Base-by-base conservation (phyloP, 768 basidiomycete species). In the Asterophora parasitica region DNA sequence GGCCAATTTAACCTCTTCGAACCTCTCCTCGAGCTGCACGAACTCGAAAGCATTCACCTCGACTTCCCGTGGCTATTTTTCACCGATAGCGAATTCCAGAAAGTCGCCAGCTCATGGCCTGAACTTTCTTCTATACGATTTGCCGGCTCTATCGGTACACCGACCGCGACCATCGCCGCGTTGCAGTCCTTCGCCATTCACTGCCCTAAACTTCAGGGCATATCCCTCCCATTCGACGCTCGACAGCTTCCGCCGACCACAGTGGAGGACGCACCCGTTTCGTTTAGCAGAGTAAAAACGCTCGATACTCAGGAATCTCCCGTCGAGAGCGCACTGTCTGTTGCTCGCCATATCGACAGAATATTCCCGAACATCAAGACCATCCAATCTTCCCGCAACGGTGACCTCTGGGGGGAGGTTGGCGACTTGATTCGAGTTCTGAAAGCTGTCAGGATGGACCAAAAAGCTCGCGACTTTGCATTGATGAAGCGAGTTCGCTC, bases 311-410 rank as follows among this genome's bases (percentile, higher is more conserved):
- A 50, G 28, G 2, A 46, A 17, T 50, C 49, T 10, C 38, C 49
- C 13, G 37, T 42, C 6, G 40, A 46, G 3, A 42, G 26, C 6
- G 34, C 40, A 4, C 27, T 46, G 4, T 16, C 28, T 23, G 43
- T 40, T 27, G 50, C 50, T 20, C 44, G 44, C 2, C 40, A 46
- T 36, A 39, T 51, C 1, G 50, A 51, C 27, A 46, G 50, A 30
- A 41, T 46, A 28, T 51, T 51, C 32, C 50, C 44, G 11, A 26
- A 28, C 20, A 30, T 36, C 23, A 48, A 42, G 23, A 44, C 43
- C 7, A 35, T 44, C 23, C 33, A 44, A 34, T 44, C 43, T 6
- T 15, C 16, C 15, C 12, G 12, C 12, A 1, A 36, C 8, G 15
- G 31, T 17, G 33, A 26, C n/a, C 20, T 36, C 10, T 44, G 43